phyloP scores from a whole-genome alignment of 129 eudicot species.

The Saposhnikovia divaricata region DNA sequence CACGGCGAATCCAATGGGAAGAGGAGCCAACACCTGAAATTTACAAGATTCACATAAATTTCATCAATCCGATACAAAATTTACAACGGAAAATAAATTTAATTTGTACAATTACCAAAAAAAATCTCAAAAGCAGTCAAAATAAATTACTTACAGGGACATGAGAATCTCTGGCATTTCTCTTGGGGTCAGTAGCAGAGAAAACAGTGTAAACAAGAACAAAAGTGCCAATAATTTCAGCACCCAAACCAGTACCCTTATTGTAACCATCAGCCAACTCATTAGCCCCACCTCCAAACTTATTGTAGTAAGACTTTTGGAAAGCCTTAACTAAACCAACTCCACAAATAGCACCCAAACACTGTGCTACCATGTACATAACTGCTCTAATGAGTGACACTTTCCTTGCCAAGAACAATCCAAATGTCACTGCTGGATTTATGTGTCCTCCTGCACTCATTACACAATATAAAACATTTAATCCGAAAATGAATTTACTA shows the following conservation, averaged over 20 bases:
- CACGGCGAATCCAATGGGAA: conserved; percentile 8
- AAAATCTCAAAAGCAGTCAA: neutral
- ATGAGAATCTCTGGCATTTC: conserved; percentile 13
- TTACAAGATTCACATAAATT: neutral
- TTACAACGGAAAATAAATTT: neutral
- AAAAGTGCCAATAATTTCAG: conserved; percentile 2
- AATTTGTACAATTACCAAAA: neutral
- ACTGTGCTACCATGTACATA: conserved; percentile 8
- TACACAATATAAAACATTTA: neutral
- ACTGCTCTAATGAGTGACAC: conserved; percentile 8
- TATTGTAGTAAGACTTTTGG: conserved; percentile 15
- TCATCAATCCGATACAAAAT: neutral
- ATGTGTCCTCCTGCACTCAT: conserved; percentile 1
- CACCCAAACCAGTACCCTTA: conserved; percentile 14
- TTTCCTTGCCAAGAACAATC: conserved; percentile 13
- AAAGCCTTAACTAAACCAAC: conserved; percentile 21
- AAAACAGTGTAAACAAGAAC: conserved; percentile 6
- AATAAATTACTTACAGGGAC: neutral
- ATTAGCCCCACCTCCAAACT: conserved; percentile 20
- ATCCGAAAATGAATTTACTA: neutral
- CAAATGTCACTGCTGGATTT: conserved; percentile 7
- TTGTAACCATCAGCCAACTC: conserved; percentile 18
- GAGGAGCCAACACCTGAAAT: conserved; percentile 11
- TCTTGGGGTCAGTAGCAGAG: conserved; percentile 5
- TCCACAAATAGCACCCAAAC: conserved; percentile 18